phyloP scores from a whole-genome alignment of 2,329 filamentous ascomycete species.

The Botrytis paeoniae region DNA sequence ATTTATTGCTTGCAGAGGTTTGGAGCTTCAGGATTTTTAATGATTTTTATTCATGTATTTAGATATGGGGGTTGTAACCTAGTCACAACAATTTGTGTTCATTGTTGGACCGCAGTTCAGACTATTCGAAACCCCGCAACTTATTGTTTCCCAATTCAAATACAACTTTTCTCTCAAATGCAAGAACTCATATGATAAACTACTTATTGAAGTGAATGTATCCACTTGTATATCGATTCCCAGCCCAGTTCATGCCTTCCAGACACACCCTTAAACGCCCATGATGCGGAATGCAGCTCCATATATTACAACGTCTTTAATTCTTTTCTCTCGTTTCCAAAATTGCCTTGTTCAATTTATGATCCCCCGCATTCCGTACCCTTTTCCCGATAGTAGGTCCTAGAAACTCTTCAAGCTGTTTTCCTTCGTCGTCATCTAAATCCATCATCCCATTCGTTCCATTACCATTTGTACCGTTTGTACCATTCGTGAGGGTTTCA shows the following conservation, averaged over 20 bases:
- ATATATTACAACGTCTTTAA: constrained; percentile 1
- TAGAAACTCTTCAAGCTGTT: constrained; percentile 34
- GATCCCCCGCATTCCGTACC: constrained; percentile 30
- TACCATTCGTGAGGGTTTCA: constrained; percentile 24
- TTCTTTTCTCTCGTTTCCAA: constrained; percentile 22
- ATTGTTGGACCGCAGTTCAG: not conserved
- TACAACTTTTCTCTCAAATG: not conserved
- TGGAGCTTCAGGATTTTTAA: not conserved
- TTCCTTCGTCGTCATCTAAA: constrained; percentile 22
- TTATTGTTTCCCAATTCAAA: not conserved
- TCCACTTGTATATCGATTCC: not conserved
- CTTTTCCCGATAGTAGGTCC: constrained; percentile 34
- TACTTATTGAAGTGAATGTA: not conserved
- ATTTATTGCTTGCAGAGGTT: not conserved
- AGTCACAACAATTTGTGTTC: not conserved
- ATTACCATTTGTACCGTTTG: constrained; percentile 26
- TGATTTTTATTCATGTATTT: not conserved
- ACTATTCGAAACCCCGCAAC: not conserved
- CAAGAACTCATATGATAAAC: not conserved
- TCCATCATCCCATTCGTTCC: constrained; percentile 10
- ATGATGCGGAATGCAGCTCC: not conserved
- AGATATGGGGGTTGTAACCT: not conserved
- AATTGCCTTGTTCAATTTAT: constrained; percentile 35
- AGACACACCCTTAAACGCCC: constrained; percentile 2
- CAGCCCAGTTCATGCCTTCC: not conserved